Evolutionary conservation across 2,329 filamentous ascomycete genomes (phyloP).

Genomic region (Sphaceloma murrayae): DNA sequence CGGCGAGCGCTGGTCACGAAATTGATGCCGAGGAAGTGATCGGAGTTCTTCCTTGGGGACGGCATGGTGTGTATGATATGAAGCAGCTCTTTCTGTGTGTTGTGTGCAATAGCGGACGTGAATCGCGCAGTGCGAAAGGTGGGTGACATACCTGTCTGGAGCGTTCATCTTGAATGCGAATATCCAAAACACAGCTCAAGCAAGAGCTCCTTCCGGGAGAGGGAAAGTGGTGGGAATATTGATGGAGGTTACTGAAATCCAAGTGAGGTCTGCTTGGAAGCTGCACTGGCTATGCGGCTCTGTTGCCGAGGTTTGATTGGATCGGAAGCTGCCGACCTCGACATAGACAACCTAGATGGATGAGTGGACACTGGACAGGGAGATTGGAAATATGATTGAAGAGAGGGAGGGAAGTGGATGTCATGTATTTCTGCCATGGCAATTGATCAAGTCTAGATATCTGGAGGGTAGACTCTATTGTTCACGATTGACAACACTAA

Average conservation of each 20-base stretch:
- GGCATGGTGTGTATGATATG: constrained; percentile 15
- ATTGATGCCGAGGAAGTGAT: not conserved
- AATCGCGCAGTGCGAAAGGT: not conserved
- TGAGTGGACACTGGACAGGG: no score
- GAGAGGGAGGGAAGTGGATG: no score
- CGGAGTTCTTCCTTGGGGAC: constrained; percentile 16
- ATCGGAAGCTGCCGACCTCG: not conserved
- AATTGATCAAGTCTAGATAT: no score
- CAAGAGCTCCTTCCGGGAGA: constrained; percentile 6
- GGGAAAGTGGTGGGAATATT: not conserved
- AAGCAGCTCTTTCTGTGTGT: no score
- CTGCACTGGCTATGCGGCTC: constrained; percentile 1
- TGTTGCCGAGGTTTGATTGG: not conserved
- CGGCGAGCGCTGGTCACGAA: constrained; percentile 1
- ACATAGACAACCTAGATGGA: no score
- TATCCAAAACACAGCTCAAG: constrained; percentile 12
- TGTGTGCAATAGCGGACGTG: no score
- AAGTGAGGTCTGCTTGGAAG: not conserved
- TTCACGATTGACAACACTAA: no score
- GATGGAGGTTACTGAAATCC: not conserved
- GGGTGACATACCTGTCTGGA: constrained; percentile 41
- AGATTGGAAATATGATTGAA: no score
- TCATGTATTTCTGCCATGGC: no score
- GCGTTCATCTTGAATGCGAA: constrained; percentile 40
- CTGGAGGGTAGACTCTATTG: no score